Evolutionary conservation across 768 basidiomycete genomes (phyloP), one percentile per base, ranked within the genome.

Genomic region (Trametes meyenii): DNA sequence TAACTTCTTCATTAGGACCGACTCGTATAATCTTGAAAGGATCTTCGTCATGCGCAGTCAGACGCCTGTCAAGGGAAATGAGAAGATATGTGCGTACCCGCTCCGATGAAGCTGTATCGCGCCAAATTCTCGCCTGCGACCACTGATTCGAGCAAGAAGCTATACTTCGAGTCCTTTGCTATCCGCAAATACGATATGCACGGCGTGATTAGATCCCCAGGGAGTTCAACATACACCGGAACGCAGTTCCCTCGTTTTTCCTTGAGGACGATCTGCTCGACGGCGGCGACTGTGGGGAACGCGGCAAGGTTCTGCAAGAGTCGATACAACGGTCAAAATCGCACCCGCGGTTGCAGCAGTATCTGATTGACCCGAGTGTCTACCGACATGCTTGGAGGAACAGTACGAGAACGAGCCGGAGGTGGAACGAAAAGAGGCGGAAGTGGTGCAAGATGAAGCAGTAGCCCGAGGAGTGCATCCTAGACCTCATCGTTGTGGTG

Each of bases 181-280:
- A 98, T 83, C 59, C 94, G 87, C 50, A 99, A 85, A 75, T 98
- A 99, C 7, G 97, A 96, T 78, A 94, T 90, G 72, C 94, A 95
- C 74, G 97, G 97, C 24, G 97, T 99, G 63, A 98, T 84, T 63
- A 98, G 86, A 72, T 99, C 97, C 48, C 94, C 96, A 23, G 96
- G 95, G 3, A 99, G 82, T 69, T 96, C 88, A 55, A 96, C 85
- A 75, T 85, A 98, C 66, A 99, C 84, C 21, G 96, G 96, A 38
- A 98, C 85, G 70, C 93, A 92, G 72, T 98, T 98, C 72, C 95
- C 95, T 60, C 78, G 81, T 74, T 93, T 91, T 73, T 94, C 89
- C 46, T 85, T 81, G 53, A 90, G 78, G 59, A 96, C 86, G 61
- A 95, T 82, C 64, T 83, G 82, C 74, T 93, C 89, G 52, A 95